Evolutionary conservation across 345 rosid genomes (phyloP).

Genomic region (Ailanthus altissimus): DNA sequence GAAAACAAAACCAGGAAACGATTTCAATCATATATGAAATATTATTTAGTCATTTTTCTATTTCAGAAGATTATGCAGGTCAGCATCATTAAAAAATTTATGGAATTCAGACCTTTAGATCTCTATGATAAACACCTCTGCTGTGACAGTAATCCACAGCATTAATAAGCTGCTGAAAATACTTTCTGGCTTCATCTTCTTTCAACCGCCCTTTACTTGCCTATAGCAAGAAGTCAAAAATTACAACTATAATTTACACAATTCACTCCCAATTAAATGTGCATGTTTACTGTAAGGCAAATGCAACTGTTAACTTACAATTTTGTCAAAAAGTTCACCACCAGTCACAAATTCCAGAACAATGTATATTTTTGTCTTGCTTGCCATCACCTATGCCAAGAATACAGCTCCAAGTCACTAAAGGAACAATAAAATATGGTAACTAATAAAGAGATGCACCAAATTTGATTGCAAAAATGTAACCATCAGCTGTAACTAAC

Average conservation of each 20-base stretch:
- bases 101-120: conserved; percentile 64
- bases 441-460: neutral
- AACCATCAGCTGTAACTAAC: conserved; percentile 4
- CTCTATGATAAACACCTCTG: conserved; percentile 94
- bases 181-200: conserved; percentile 95
- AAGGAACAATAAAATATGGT: neutral
- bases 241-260: neutral
- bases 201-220: conserved; percentile 90
- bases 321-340: conserved; percentile 97
- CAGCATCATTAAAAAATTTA: neutral
- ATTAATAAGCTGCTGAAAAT: conserved; percentile 93
- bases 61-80: neutral
- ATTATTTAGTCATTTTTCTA: conserved; percentile 1
- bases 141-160: conserved; percentile 98
- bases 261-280: neutral
- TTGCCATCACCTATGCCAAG: conserved; percentile 88
- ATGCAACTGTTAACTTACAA: conserved; percentile 54
- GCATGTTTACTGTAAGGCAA: neutral
- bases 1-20: conserved; percentile 24
- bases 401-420: conserved; percentile 21
- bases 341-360: conserved; percentile 94
- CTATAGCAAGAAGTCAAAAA: conserved; percentile 35
- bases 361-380: conserved; percentile 92
- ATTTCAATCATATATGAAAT: conserved; percentile 8
- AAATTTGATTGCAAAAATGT: neutral